Evolutionary conservation across 1,139 yeast genomes (phyloP).

Genomic region (Zygoascus meyerae): DNA sequence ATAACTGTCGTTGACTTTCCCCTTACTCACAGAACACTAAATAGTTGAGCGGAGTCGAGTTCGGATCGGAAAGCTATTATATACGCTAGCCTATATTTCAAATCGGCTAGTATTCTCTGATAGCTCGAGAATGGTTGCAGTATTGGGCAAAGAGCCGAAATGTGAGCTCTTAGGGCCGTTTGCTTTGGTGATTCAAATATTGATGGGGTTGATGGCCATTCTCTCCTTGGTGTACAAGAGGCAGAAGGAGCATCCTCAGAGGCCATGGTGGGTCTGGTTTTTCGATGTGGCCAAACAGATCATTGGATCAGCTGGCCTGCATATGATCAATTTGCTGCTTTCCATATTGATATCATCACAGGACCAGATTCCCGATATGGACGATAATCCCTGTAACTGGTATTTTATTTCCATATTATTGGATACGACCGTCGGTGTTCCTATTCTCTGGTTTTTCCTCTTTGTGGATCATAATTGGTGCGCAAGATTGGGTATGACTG

Average conservation of each 20-base stretch:
- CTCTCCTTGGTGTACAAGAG: slow-evolving; percentile 71
- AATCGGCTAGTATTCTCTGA: too few species aligned
- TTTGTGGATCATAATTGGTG: slow-evolving; percentile 45
- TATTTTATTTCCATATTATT: slow-evolving; percentile 79
- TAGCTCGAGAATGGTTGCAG: too few species aligned
- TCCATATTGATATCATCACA: slow-evolving; percentile 50
- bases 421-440: slow-evolving; percentile 95
- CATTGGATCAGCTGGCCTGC: slow-evolving; percentile 80
- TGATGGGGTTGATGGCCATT: slow-evolving; percentile 68
- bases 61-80: too few species aligned
- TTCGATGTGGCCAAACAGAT: slow-evolving; percentile 89
- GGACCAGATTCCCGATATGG: slow-evolving; percentile 30
- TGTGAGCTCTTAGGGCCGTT: slow-evolving; percentile 42
- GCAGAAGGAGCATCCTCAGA: slow-evolving; percentile 69
- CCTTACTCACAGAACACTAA: too few species aligned
- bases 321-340: slow-evolving; percentile 66
- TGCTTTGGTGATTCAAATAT: slow-evolving; percentile 37
- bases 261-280: slow-evolving; percentile 86
- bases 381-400: slow-evolving; percentile 50
- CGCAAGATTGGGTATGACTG: slow-evolving; percentile 43
- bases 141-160: slow-evolving; percentile 14
- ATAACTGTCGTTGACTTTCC: too few species aligned
- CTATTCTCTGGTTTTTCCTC: slow-evolving; percentile 58
- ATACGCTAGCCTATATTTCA: too few species aligned
- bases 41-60: too few species aligned